Conservation (phyloP, 352 stramenopile genomes). For the Pythium sukuiense region DNA sequence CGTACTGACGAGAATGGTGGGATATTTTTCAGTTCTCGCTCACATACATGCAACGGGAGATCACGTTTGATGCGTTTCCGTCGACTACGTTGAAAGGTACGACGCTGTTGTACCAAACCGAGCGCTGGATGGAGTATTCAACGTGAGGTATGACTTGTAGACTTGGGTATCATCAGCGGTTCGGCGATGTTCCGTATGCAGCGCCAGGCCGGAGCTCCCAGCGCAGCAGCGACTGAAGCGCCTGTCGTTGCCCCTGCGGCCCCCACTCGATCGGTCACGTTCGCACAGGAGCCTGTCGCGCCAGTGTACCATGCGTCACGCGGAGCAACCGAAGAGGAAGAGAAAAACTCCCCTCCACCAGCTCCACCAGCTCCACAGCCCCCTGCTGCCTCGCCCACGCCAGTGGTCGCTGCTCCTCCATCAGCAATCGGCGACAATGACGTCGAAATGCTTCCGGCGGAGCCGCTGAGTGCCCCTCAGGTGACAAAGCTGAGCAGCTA, state of each 20-base stretch:
- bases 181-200: constrained; percentile 85
- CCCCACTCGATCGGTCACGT: constrained; percentile 12
- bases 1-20: not conserved
- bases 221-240: constrained; percentile 7
- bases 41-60: constrained; percentile 79
- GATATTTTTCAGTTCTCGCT: constrained; percentile 56
- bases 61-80: constrained; percentile 46
- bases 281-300: constrained; percentile 3
- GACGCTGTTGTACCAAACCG: no score
- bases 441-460: constrained; percentile 44
- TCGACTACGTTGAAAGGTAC: constrained; percentile 70
- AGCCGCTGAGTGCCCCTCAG: not conserved
- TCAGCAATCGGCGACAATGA: constrained; percentile 25
- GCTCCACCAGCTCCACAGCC: not conserved
- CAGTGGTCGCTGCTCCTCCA: not conserved
- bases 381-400: not conserved
- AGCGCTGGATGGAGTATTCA: no score
- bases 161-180: constrained; percentile 75
- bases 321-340: constrained; percentile 18
- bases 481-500: constrained; percentile 41
- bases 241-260: not conserved
- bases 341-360: constrained; percentile 10
- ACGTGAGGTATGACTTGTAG: constrained; percentile 26
- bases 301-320: not conserved
- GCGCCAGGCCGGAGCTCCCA: not conserved